Percentiles rank a stretch among this genome's conserved stretches.
These are phyloP conservation scores for Sporothrix inflata DNA, from an alignment of 2,329 filamentous ascomycete species.

Conservation along the genomic window DNA sequence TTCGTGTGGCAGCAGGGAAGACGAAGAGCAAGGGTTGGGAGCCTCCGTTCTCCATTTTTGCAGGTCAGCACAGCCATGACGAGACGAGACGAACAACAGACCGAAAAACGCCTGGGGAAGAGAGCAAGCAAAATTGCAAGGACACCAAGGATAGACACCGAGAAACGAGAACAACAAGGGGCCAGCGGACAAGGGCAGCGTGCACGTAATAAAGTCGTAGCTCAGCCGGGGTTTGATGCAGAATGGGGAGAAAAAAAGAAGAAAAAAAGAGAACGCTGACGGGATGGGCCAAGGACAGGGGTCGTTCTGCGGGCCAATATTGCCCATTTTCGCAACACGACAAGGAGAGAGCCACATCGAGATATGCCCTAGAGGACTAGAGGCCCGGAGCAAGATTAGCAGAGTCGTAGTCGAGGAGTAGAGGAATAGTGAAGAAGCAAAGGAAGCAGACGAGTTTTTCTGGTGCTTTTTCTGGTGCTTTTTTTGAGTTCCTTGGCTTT, in stretches of 20 bases:
- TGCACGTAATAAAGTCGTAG: constrained; percentile 17
- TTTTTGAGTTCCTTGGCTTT: constrained; percentile 8
- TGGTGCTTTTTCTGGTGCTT: constrained; percentile 14
- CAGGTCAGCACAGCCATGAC: too few relatives aligned
- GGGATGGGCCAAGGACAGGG: constrained; percentile 9
- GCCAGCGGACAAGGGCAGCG: background rate
- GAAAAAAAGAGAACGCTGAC: background rate
- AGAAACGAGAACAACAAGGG: background rate
- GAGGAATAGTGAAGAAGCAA: background rate
- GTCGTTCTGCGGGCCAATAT: constrained; percentile 9
- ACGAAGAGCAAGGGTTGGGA: background rate
- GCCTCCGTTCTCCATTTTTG: background rate
- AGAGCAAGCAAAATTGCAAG: constrained; percentile 8
- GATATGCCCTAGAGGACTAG: background rate
- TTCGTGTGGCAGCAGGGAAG: constrained; percentile 14
- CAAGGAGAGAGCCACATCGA: constrained; percentile 15
- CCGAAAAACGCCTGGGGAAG: background rate
- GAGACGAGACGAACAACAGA: background rate
- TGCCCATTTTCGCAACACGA: constrained; percentile 19
- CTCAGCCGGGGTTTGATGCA: background rate
- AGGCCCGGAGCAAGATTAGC: constrained; percentile 2
- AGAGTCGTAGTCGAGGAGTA: constrained; percentile 6
- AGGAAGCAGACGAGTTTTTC: constrained; percentile 5
- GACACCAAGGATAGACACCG: background rate
- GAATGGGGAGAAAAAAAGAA: background rate